phyloP scores from a whole-genome alignment of 352 stramenopile genomes.

The Phytophthora boehmeriae region DNA sequence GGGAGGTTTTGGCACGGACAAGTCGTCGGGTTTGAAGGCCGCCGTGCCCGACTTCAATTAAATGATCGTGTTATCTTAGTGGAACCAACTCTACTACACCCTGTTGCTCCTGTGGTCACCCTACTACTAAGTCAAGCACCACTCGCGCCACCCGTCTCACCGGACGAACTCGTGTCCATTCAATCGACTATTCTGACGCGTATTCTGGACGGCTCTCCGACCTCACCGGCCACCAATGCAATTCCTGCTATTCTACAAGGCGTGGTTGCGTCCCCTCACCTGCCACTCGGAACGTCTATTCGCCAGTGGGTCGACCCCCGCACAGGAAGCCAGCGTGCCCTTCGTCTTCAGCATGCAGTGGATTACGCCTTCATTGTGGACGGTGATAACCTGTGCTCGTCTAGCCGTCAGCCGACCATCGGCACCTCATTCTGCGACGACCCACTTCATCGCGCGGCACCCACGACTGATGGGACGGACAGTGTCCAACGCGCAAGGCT shows the following conservation, averaged over 20 bases:
- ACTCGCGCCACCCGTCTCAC: conserved; percentile 2
- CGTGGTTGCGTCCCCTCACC: neutral
- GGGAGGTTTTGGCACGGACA: conserved; percentile 14
- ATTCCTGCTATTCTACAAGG: conserved; percentile 10
- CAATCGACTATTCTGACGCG: conserved; percentile 8
- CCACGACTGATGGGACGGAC: neutral
- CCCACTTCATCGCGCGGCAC: neutral
- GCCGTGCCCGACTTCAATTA: conserved; percentile 8
- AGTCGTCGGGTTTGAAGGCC: conserved; percentile 11
- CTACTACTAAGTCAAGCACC: conserved; percentile 4
- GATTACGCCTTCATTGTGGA: conserved; percentile 14
- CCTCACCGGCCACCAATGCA: neutral
- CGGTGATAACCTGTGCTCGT: neutral
- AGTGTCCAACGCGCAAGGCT: too few relatives aligned
- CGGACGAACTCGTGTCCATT: conserved; percentile 1
- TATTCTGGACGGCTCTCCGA: conserved; percentile 5
- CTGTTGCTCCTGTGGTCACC: conserved; percentile 10
- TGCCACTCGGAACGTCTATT: neutral
- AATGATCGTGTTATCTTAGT: conserved; percentile 7
- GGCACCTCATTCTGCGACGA: conserved; percentile 7
- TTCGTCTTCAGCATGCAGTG: conserved; percentile 8
- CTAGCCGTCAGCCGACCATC: neutral
- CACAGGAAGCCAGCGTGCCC: neutral
- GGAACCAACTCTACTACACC: neutral
- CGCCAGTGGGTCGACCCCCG: conserved; percentile 14